These are phyloP conservation scores for Trichopus zeylanicus DNA, from an alignment of 116 monocot species.

Conservation along the genomic window DNA sequence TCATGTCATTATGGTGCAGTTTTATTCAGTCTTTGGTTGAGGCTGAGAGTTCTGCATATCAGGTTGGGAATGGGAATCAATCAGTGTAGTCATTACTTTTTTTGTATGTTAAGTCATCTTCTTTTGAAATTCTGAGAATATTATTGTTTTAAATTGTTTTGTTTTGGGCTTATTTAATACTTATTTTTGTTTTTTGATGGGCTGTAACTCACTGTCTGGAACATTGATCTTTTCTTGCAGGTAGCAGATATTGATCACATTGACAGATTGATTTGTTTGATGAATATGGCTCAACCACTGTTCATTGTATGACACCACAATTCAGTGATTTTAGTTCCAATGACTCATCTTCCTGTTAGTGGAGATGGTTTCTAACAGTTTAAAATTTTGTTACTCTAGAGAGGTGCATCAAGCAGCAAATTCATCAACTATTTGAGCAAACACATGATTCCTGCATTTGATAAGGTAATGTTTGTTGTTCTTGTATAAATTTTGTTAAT, in stretches of 20 bases:
- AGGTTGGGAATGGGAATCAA: too few species aligned
- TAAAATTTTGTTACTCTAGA: constrained; percentile 23
- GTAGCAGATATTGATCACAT: constrained; percentile 68
- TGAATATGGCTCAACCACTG: constrained; percentile 66
- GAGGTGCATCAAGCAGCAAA: constrained; percentile 68
- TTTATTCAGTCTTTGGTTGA: too few species aligned
- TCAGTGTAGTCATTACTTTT: too few species aligned
- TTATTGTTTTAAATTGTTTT: neutral
- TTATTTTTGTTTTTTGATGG: neutral
- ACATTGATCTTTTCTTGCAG: constrained; percentile 18
- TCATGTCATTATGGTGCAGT: too few species aligned
- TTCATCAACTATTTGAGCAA: constrained; percentile 60
- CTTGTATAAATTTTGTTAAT: neutral
- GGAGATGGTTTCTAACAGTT: neutral
- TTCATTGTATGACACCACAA: constrained; percentile 60
- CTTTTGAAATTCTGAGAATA: too few species aligned
- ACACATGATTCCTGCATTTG: constrained; percentile 47
- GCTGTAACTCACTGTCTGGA: neutral
- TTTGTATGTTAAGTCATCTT: too few species aligned
- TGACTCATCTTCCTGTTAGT: neutral
- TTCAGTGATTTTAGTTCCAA: too few species aligned
- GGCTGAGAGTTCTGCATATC: too few species aligned
- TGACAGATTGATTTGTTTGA: constrained; percentile 60
- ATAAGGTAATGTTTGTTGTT: constrained; percentile 21
- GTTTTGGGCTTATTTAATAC: neutral